Evolutionary conservation across 202 grass and related monocot species (phyloP).

Genomic region (Hordeum pubiflorum): DNA sequence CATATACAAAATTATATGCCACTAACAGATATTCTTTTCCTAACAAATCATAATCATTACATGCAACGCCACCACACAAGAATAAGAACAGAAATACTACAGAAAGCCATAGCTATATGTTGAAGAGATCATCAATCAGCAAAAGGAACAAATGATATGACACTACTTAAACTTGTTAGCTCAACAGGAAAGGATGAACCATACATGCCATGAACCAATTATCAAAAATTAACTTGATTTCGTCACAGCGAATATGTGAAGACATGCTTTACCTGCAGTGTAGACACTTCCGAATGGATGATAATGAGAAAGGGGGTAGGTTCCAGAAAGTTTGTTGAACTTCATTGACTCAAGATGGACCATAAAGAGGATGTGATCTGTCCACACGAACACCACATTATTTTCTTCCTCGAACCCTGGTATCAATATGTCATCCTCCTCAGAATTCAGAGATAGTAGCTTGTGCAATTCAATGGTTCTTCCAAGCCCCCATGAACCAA

Average conservation of each 20-base stretch:
- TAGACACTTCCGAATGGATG: not conserved
- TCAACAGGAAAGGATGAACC: not conserved
- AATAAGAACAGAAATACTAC: not conserved
- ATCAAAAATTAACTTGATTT: not conserved
- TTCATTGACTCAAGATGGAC: not conserved
- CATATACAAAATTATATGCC: not conserved
- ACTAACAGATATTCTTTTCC: not conserved
- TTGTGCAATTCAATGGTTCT: not conserved
- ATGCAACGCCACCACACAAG: not conserved
- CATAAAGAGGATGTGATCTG: not conserved
- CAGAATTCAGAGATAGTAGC: not conserved
- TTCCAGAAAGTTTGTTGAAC: not conserved
- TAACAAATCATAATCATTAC: not conserved
- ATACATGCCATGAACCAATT: not conserved
- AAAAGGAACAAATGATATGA: not conserved
- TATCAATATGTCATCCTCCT: not conserved
- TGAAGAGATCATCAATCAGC: not conserved
- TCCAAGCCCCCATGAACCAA: not conserved
- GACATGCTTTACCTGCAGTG: not conserved
- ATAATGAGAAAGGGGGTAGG: not conserved
- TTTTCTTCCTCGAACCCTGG: not conserved
- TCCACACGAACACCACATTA: not conserved
- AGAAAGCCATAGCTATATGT: not conserved
- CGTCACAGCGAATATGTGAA: not conserved
- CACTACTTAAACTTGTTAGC: not conserved